Evolutionary conservation across 768 basidiomycete genomes (phyloP).

Genomic region (Tricholoma flavovirens): DNA sequence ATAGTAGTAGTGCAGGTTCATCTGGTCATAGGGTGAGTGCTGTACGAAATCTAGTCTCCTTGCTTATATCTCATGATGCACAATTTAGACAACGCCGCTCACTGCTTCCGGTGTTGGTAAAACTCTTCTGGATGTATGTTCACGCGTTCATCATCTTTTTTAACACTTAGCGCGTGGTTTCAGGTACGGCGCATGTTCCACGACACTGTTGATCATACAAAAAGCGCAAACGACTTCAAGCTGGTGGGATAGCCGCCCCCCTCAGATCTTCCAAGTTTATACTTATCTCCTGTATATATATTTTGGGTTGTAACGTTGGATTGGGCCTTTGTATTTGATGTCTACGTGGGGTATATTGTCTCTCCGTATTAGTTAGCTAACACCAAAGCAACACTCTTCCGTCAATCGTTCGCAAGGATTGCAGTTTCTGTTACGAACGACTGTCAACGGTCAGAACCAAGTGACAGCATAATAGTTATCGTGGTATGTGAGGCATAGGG

Average conservation of each 20-base stretch:
- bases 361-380: too few species aligned
- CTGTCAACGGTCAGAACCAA: too few species aligned
- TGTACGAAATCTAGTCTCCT: background rate
- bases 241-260: background rate
- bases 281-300: background rate
- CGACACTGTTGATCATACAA: background rate
- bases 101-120: background rate
- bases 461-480: too few species aligned
- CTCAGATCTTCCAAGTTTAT: background rate
- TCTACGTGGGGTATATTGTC: too few species aligned
- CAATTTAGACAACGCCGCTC: background rate
- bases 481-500: too few species aligned
- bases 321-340: too few species aligned
- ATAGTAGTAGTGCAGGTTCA: background rate
- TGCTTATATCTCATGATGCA: background rate
- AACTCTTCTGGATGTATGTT: background rate
- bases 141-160: background rate
- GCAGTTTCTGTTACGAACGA: too few species aligned
- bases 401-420: too few species aligned
- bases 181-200: background rate
- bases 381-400: too few species aligned
- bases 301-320: background rate
- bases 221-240: background rate
- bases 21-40: background rate
- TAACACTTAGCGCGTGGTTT: background rate